Evolutionary conservation across 2,329 filamentous ascomycete species (phyloP).

Genomic region (Boeremia lycopersici): DNA sequence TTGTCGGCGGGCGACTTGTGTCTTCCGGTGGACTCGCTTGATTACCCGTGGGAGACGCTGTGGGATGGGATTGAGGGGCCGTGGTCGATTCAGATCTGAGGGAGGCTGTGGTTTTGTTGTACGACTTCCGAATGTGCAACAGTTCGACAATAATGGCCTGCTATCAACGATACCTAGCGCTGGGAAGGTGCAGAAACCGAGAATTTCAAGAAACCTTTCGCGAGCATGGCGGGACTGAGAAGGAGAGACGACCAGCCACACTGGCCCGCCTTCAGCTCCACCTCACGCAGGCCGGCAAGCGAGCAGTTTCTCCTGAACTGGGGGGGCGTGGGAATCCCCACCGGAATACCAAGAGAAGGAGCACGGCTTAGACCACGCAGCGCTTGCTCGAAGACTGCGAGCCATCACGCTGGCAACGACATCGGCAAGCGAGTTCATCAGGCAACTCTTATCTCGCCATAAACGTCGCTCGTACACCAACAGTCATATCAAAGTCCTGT

Average conservation of each 20-base stretch:
- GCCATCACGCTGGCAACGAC: neutral
- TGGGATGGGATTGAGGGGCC: conserved; percentile 23
- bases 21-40: conserved; percentile 20
- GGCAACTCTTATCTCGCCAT: no score
- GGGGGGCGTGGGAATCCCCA: neutral
- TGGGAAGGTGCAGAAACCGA: no score
- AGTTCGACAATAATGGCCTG: no score
- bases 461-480: no score
- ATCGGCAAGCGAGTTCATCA: no score
- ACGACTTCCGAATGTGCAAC: no score
- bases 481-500: no score
- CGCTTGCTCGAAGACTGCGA: neutral
- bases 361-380: no score
- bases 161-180: no score
- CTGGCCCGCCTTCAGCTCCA: neutral
- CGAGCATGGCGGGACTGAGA: no score
- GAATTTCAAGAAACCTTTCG: no score
- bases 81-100: conserved; percentile 22
- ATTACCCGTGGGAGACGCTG: conserved; percentile 26
- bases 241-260: neutral
- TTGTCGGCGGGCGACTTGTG: conserved; percentile 2
- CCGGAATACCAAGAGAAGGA: neutral
- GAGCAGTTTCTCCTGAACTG: neutral
- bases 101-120: neutral
- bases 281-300: neutral